These are phyloP conservation scores for Amauroascus verrucosus DNA, from an alignment of 2,329 filamentous ascomycete genomes.

Conservation along the genomic window DNA sequence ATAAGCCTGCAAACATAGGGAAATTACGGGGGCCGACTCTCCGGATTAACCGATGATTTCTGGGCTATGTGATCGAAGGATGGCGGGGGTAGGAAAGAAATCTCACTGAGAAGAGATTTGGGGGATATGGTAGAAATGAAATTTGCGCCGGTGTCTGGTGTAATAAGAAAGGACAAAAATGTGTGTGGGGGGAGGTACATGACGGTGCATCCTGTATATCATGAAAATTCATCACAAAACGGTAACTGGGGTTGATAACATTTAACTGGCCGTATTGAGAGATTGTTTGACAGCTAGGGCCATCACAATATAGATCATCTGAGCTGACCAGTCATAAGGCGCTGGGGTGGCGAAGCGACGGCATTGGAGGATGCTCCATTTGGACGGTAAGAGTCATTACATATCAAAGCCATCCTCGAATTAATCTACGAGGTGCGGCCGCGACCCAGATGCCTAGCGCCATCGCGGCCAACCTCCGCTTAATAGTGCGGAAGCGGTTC, in stretches of 20 bases:
- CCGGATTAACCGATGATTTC: slow-evolving; percentile 3
- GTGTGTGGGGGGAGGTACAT: slow-evolving; percentile 34
- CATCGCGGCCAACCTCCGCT: background rate
- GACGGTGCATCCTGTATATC: slow-evolving; percentile 41
- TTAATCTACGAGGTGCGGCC: background rate
- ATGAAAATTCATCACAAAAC: slow-evolving; percentile 24
- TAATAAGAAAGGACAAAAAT: slow-evolving; percentile 7
- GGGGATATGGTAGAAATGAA: background rate
- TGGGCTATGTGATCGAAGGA: background rate
- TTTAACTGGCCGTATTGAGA: background rate
- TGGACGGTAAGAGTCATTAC: background rate
- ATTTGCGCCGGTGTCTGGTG: slow-evolving; percentile 4
- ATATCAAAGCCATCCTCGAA: background rate
- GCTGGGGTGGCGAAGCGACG: background rate
- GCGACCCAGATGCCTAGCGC: background rate
- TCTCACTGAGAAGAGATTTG: background rate
- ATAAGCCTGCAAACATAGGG: background rate
- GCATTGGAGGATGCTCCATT: background rate
- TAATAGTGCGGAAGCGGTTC: background rate
- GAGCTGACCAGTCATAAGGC: background rate
- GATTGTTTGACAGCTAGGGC: background rate
- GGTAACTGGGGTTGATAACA: slow-evolving; percentile 9
- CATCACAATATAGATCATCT: background rate
- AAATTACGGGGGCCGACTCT: background rate
- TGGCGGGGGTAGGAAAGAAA: background rate